Base-by-base conservation (phyloP, 768 basidiomycete genomes). In the Clitopilus hobsonii region DNA sequence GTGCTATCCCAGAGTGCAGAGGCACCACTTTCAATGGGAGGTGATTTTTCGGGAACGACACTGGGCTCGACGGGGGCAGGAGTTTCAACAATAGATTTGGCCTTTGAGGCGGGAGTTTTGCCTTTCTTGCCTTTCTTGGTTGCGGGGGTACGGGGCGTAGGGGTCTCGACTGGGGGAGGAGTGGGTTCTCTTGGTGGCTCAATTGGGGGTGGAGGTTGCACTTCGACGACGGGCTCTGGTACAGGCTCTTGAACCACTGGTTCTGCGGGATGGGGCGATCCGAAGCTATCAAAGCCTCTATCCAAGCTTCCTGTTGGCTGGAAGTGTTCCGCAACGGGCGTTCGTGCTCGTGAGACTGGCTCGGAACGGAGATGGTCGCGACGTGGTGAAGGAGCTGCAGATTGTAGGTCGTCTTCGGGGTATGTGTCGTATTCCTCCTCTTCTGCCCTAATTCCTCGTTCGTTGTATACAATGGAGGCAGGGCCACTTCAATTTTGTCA, bases 381-480 rank as follows among this genome's bases (percentile, higher is more conserved):
- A 36, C 73, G 73, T 47, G 77, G 72, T 0, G 76, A 72, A 3
- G 65, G 66, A 10, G 41, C 41, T 6, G 68, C 58, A 16, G 61
- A 57, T 24, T 58, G 56, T 25, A 66, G 68, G 55, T 89, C 86
- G 54, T 89, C 88, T 65, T 89, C 88, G 0, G 84, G 82, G 54
- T 77, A 82, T 11, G 68, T 64, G 57, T 89, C 86, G 0, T 74
- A 75, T 59, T 90, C 89, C 29, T 89, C 88, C 64, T 91, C 88
- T 29, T 88, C 87, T 4, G 79, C 75, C 53, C 88, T 81, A 58
- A 84, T 82, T 0, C 89, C 88, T 52, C 87, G 79, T 69, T 91
- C 89, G 64, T 88, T 91, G 70, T 89, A 91, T 10, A 91, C 81
- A 54, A 91, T 91, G 6, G 85, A 82, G 0, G 88, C 89, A 2